Evolutionary conservation across 2,329 filamentous ascomycete species (phyloP), one percentile per base, ranked within the genome.

Genomic region (Xylariomycetidae sp.): DNA sequence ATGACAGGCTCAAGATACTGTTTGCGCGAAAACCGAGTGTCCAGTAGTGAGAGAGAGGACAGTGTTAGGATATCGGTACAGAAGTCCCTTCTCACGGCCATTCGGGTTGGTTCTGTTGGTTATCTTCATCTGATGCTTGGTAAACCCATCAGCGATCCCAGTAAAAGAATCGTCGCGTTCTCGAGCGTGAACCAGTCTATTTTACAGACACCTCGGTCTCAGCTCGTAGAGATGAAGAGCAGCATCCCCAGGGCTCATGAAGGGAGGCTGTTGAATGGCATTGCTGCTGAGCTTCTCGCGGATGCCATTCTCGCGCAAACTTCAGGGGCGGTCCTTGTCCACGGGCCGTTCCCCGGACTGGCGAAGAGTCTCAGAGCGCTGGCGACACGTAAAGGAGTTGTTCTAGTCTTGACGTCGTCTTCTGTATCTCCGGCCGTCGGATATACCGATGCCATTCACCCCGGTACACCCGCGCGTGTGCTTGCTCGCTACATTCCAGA

Each of bases 141-240:
- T 15, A 16, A 8, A 23, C n/a, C 28, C 17, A 20, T 30, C 10
- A n/a, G 16, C 16, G 17, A 33, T 22, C 27, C 20, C 22, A 25
- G 27, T 16, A 31, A 38, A 29, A 41, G 30, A 16, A 30, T 41
- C 5, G 25, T 41, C 22, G 32, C 38, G 10, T 28, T 41, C 6
- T 38, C 38, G 5, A 22, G 33, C 13, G 29, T 26, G 30, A 34
- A 37, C 14, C 38, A 31, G 17, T 43, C 40, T 4, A 27, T 40
- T 16, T 27, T 43, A 9, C 30, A 27, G 16, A 32, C 40, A n/a
- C 32, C 40, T 13, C 26, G 32, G 26, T 13, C 25, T 18, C 37
- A 33, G 34, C 25, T 18, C 6, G 23, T 33, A n/a, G 26, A 36
- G n/a, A 27, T 43, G 8, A 29, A 35, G 13, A 22, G 28, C 8